phyloP scores from a whole-genome alignment of 768 basidiomycete species.

The Kwoniella sp. region DNA sequence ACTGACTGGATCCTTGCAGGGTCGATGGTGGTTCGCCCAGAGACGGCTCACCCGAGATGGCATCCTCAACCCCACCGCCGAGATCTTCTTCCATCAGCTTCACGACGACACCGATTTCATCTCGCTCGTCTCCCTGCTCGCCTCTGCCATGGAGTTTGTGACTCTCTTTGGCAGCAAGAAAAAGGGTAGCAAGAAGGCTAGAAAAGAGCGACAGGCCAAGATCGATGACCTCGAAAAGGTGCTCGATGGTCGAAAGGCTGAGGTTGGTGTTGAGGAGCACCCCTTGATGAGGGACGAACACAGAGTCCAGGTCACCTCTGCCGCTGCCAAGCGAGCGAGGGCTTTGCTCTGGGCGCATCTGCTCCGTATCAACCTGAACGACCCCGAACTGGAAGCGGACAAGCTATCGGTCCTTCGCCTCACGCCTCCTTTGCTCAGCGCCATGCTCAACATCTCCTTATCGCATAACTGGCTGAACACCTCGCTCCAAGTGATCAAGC shows the following conservation, averaged over 20 bases:
- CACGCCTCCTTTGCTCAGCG: slow-evolving; percentile 67
- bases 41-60: slow-evolving; percentile 88
- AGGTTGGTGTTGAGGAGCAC: slow-evolving; percentile 40
- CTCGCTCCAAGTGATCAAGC: slow-evolving; percentile 69
- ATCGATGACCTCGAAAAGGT: slow-evolving; percentile 49
- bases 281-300: slow-evolving; percentile 27
- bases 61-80: slow-evolving; percentile 71
- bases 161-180: slow-evolving; percentile 38
- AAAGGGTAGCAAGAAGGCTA: slow-evolving; percentile 45
- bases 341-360: slow-evolving; percentile 80
- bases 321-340: slow-evolving; percentile 55
- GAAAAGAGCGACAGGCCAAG: slow-evolving; percentile 39
- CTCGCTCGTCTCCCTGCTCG: slow-evolving; percentile 68
- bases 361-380: slow-evolving; percentile 60
- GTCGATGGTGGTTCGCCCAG: slow-evolving; percentile 96
- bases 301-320: slow-evolving; percentile 44
- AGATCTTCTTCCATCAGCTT: slow-evolving; percentile 80
- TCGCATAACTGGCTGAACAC: slow-evolving; percentile 86
- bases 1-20: slow-evolving; percentile 57
- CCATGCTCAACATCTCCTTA: slow-evolving; percentile 73
- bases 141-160: slow-evolving; percentile 52
- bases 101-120: slow-evolving; percentile 70
- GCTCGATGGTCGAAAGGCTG: slow-evolving; percentile 32
- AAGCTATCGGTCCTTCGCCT: slow-evolving; percentile 68
- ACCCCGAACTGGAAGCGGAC: slow-evolving; percentile 63